Evolutionary conservation across 1,139 yeast genomes (phyloP).

Genomic region (Kodamaea sp.): DNA sequence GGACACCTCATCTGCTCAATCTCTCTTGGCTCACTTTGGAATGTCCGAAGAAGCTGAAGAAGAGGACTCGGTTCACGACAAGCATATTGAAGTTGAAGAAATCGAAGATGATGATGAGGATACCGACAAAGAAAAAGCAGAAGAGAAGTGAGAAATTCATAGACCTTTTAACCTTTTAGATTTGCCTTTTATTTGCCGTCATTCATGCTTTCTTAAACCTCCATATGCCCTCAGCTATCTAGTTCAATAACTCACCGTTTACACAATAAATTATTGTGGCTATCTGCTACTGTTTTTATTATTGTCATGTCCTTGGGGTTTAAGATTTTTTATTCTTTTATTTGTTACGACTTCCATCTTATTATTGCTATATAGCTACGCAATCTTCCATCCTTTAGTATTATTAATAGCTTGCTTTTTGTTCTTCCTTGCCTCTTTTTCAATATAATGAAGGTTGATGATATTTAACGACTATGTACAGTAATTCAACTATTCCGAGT

Average conservation of each 20-base stretch:
- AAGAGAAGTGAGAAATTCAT: conserved; percentile 17
- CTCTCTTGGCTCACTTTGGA: conserved; percentile 52
- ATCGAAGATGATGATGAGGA: conserved; percentile 25
- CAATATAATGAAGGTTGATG: neutral
- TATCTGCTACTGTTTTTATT: conserved; percentile 2
- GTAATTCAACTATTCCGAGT: neutral
- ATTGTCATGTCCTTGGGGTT: conserved; percentile 4
- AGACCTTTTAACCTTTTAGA: no score
- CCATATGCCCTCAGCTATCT: no score
- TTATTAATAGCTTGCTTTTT: conserved; percentile 8
- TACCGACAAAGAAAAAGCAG: conserved; percentile 21
- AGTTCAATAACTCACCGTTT: no score
- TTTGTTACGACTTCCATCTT: conserved; percentile 10
- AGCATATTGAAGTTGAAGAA: conserved; percentile 15
- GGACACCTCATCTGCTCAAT: conserved; percentile 51
- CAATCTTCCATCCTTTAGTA: conserved; percentile 6
- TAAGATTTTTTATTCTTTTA: conserved; percentile 3
- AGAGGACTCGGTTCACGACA: conserved; percentile 20
- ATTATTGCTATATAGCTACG: conserved; percentile 5
- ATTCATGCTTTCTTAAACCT: no score
- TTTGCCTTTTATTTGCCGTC: no score
- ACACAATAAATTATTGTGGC: neutral
- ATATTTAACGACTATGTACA: no score
- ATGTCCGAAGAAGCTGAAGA: conserved; percentile 30
- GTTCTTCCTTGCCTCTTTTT: conserved; percentile 1